Percentiles rank a stretch among this genome's conserved stretches.
Conservation (phyloP, 2,329 filamentous ascomycete genomes). For the Hymenoscyphus linearis region DNA sequence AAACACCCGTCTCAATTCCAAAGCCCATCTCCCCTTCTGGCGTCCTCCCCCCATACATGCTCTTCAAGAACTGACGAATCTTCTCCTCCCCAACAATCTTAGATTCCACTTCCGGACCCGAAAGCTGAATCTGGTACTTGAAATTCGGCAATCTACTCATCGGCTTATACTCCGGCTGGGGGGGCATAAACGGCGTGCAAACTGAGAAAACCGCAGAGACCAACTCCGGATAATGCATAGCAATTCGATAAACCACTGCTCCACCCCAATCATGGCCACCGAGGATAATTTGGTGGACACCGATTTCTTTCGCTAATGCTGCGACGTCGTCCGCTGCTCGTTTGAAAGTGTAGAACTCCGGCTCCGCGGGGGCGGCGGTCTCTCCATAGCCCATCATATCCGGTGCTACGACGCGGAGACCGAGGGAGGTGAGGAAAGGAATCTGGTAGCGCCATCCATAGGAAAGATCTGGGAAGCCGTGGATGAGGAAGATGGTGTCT, state of each 20-base stretch:
- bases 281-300: constrained; percentile 60
- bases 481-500: constrained; percentile 45
- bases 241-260: constrained; percentile 66
- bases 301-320: constrained; percentile 53
- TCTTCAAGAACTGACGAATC: constrained; percentile 65
- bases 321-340: constrained; percentile 69
- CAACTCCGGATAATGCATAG: constrained; percentile 67
- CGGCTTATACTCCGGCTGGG: constrained; percentile 46
- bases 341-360: constrained; percentile 65
- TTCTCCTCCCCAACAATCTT: constrained; percentile 51
- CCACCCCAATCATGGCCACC: constrained; percentile 92
- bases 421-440: constrained; percentile 64
- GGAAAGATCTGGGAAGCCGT: constrained; percentile 74
- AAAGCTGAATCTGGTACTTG: constrained; percentile 78
- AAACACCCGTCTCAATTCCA: constrained; percentile 53
- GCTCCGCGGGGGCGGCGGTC: constrained; percentile 61
- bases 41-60: constrained; percentile 62
- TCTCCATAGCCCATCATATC: constrained; percentile 78
- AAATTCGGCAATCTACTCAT: constrained; percentile 61
- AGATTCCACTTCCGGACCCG: constrained; percentile 59
- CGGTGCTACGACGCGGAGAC: constrained; percentile 73
- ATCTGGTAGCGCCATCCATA: constrained; percentile 90
- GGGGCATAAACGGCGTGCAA: constrained; percentile 68
- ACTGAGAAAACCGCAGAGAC: constrained; percentile 72
- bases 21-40: constrained; percentile 53